phyloP scores from a whole-genome alignment of 345 rosid species.

The Pugionium dolabratum region DNA sequence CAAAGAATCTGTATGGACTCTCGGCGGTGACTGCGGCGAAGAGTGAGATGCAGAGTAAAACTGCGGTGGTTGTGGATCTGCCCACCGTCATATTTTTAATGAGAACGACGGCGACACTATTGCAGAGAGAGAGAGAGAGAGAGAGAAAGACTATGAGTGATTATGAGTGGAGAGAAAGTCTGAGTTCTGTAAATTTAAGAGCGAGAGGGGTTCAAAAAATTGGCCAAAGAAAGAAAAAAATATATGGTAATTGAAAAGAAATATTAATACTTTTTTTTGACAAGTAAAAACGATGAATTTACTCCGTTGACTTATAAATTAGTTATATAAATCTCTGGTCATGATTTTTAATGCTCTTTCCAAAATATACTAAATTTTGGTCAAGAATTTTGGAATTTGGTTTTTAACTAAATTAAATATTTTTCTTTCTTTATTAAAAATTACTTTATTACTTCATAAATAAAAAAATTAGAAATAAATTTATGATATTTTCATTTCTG shows the following conservation, averaged over 20 bases:
- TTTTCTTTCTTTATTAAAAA: too few relatives aligned
- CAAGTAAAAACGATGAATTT: too few relatives aligned
- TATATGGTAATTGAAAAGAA: background rate
- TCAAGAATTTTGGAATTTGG: too few relatives aligned
- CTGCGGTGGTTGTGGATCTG: constrained; percentile 32
- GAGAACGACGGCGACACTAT: constrained; percentile 6
- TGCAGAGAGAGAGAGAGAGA: constrained; percentile 18
- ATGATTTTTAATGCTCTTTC: too few relatives aligned
- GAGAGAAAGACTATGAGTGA: constrained; percentile 15
- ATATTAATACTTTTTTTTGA: too few relatives aligned
- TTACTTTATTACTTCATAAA: too few relatives aligned
- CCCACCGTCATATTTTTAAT: constrained; percentile 20
- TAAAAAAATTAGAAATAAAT: too few relatives aligned
- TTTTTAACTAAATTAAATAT: too few relatives aligned
- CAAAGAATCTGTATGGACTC: constrained; percentile 69
- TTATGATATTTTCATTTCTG: too few relatives aligned
- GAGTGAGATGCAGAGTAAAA: constrained; percentile 33
- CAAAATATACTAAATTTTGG: too few relatives aligned
- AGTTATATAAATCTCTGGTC: too few relatives aligned
- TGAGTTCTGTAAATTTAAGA: constrained; percentile 28
- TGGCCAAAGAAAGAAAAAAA: constrained; percentile 11
- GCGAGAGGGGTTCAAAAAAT: constrained; percentile 7
- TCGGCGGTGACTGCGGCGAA: constrained; percentile 46
- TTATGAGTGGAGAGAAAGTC: constrained; percentile 18
- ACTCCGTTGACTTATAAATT: too few relatives aligned